A percentile compares a stretch with the other conserved stretches of the same genome.
Conservation (phyloP, 768 basidiomycete genomes). For the Xerocomellus dryophilus region DNA sequence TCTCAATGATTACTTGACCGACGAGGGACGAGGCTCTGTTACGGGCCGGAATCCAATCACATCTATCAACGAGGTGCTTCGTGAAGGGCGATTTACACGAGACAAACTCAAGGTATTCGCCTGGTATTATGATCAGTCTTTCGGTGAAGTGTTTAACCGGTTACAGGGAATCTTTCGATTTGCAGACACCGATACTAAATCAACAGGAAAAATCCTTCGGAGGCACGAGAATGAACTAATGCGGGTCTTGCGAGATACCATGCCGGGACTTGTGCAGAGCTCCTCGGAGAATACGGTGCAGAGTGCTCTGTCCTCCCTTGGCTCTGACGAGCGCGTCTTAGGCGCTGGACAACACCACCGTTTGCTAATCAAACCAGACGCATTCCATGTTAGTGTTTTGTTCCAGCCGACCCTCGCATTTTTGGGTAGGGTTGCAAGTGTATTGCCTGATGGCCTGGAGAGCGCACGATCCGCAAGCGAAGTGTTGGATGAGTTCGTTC, state of each 20-base stretch:
- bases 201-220: conserved; percentile 62
- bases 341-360: conserved; percentile 79
- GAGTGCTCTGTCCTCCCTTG: conserved; percentile 53
- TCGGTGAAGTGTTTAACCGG: neutral
- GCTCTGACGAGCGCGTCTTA: conserved; percentile 70
- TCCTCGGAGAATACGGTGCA: conserved; percentile 62
- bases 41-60: conserved; percentile 84
- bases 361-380: conserved; percentile 82
- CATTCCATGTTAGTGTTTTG: conserved; percentile 91
- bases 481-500: conserved; percentile 88
- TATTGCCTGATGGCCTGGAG: conserved; percentile 72
- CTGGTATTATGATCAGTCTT: neutral
- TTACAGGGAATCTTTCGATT: conserved; percentile 84
- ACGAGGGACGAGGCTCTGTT: conserved; percentile 78
- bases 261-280: conserved; percentile 87
- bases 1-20: conserved; percentile 86
- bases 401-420: conserved; percentile 92
- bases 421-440: conserved; percentile 64
- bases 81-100: conserved; percentile 74
- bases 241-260: conserved; percentile 79
- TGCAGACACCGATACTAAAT: conserved; percentile 81
- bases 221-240: conserved; percentile 83
- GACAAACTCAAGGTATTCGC: conserved; percentile 71
- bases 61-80: conserved; percentile 90
- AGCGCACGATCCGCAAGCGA: conserved; percentile 61